A percentile compares a stretch with the other conserved stretches of the same genome.
Evolutionary conservation across 2,329 filamentous ascomycete genomes (phyloP).

Genomic region (Verruconis gallopava): DNA sequence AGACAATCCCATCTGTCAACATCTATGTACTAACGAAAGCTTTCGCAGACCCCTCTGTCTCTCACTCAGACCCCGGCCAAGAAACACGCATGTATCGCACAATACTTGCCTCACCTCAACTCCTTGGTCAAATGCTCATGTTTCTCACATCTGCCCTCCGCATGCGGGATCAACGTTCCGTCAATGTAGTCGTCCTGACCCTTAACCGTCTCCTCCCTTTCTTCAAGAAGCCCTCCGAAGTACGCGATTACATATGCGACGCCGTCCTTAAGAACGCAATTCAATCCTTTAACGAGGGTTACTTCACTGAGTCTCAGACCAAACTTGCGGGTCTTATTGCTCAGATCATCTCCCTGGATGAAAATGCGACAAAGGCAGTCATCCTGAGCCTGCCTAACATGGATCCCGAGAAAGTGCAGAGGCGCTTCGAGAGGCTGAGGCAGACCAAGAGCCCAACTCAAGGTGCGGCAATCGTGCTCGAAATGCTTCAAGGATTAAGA

Average conservation of each 20-base stretch:
- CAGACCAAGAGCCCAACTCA: slow-evolving; percentile 32
- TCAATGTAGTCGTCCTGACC: slow-evolving; percentile 72
- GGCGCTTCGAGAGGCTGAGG: slow-evolving; percentile 31
- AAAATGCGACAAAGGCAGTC: neutral
- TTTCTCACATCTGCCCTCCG: slow-evolving; percentile 86
- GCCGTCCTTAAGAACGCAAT: slow-evolving; percentile 86
- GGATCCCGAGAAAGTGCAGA: slow-evolving; percentile 48
- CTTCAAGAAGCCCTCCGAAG: slow-evolving; percentile 24
- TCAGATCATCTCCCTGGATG: slow-evolving; percentile 54
- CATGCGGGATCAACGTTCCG: slow-evolving; percentile 81
- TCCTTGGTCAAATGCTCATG: slow-evolving; percentile 78
- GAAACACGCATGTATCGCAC: slow-evolving; percentile 58
- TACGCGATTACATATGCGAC: slow-evolving; percentile 61
- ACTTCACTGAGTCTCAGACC: slow-evolving; percentile 93
- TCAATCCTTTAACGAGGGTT: slow-evolving; percentile 81
- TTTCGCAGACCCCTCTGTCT: slow-evolving; percentile 19
- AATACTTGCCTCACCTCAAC: slow-evolving; percentile 60
- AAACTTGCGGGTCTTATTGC: slow-evolving; percentile 83
- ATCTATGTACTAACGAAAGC: neutral
- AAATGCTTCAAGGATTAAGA: slow-evolving; percentile 73
- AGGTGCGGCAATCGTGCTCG: slow-evolving; percentile 69
- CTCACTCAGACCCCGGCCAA: slow-evolving; percentile 24
- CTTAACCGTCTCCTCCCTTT: slow-evolving; percentile 36
- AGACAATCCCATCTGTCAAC: neutral
- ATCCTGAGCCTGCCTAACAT: slow-evolving; percentile 68